phyloP scores from a whole-genome alignment of 202 grass and related monocot genomes.

The Bolboschoenoplectus hybrid region DNA sequence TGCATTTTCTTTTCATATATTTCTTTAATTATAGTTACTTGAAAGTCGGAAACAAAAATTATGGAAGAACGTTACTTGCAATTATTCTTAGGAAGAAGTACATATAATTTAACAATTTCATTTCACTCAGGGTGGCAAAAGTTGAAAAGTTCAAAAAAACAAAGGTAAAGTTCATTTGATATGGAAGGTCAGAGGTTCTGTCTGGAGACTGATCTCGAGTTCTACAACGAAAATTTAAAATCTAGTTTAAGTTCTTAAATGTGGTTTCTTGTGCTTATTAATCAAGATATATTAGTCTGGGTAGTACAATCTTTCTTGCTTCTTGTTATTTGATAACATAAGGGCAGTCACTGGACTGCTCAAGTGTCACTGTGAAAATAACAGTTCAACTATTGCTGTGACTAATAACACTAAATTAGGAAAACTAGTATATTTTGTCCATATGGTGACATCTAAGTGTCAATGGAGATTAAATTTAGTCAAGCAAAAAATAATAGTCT shows the following conservation, averaged over 20 bases:
- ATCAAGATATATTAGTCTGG: not conserved
- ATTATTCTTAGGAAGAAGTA: not conserved
- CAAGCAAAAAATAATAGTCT: not conserved
- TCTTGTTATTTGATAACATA: not conserved
- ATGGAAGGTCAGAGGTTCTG: not conserved
- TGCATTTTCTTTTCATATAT: conserved; percentile 10
- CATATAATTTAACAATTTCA: not conserved
- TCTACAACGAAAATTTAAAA: not conserved
- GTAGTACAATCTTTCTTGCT: conserved; percentile 8
- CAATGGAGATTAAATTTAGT: not conserved
- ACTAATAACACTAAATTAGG: not conserved
- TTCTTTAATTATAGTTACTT: not conserved
- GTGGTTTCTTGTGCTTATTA: not conserved
- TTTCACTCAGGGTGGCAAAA: not conserved
- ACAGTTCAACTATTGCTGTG: not conserved
- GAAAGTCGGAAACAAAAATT: not conserved
- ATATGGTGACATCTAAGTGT: not conserved
- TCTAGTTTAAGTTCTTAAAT: not conserved
- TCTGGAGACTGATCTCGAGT: not conserved
- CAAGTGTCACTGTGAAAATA: not conserved
- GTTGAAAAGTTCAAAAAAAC: not conserved
- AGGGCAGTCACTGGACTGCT: not conserved
- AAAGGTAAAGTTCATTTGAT: not conserved
- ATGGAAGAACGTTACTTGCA: not conserved
- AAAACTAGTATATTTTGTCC: not conserved